Percentiles rank a stretch among this genome's conserved stretches.
Conservation (phyloP, 345 rosid species). For the Pistacia vera region DNA sequence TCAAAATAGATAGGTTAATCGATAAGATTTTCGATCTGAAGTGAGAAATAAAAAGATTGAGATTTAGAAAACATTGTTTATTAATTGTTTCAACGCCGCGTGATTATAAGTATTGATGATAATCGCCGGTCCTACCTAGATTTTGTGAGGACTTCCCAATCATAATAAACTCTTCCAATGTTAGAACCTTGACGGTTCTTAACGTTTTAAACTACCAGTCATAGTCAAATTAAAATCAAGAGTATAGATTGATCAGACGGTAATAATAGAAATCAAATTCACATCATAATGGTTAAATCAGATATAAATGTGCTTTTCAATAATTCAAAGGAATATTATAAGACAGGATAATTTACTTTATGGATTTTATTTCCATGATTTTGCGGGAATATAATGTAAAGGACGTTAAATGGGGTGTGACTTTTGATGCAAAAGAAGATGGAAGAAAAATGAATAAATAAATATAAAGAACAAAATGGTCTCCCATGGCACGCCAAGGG, state of each 20-base stretch:
- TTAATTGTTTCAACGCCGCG: not conserved
- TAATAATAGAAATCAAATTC: not conserved
- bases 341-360: not conserved
- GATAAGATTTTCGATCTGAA: too few relatives aligned
- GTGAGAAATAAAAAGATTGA: too few relatives aligned
- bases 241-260: not conserved
- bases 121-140: not conserved
- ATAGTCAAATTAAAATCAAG: conserved; percentile 1
- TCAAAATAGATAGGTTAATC: too few relatives aligned
- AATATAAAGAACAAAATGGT: conserved; percentile 17
- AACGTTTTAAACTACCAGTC: not conserved
- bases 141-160: not conserved
- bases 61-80: too few relatives aligned
- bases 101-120: not conserved
- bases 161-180: conserved; percentile 5
- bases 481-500: conserved; percentile 45
- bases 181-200: conserved; percentile 1
- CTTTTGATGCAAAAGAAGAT: conserved; percentile 30
- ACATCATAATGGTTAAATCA: not conserved
- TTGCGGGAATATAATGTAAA: conserved; percentile 1
- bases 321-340: not conserved
- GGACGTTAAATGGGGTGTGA: conserved; percentile 13
- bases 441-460: not conserved
- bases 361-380: not conserved
- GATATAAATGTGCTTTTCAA: not conserved